Base-by-base conservation (phyloP, 1,284 basidiomycete genomes). In the Phlebopus sp. region DNA sequence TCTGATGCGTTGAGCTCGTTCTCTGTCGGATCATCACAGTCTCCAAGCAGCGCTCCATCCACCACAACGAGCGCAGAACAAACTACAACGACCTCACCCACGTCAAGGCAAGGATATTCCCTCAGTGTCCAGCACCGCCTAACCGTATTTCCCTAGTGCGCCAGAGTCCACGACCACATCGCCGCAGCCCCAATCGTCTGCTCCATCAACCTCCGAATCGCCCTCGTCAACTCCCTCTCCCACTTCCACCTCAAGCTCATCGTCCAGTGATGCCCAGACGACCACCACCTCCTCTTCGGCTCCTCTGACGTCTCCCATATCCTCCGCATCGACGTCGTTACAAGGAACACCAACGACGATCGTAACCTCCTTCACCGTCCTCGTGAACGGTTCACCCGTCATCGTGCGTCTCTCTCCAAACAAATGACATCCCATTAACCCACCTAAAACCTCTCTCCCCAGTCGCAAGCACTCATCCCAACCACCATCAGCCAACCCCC, bases 331-430 rank as follows among this genome's bases (percentile, higher is more conserved):
- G 5, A 25, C 50, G 0, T 44, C 53, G 5, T 50, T 46, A 27
- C 49, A 42, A 13, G 43, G 34, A 23, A 49, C 27, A 0, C 30
- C 19, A 13, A 57, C 57, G 0, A 61, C 41, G 27, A 42, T 67
- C 46, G 60, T 53, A 0, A 52, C 59, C 7, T 23, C 52, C 10
- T 60, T 45, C 37, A 60, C 53, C n/a, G 52, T 60, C 29, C 49
- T 45, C 5, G 1, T 61, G 36, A 45, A 48, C 30, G 54, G 62
- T 44, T 42, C 48, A 5, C n/a, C 29, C 40, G 6, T 53, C 13
- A 2, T 42, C 36, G 59, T 66, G 40, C 32, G 61, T 62, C 21
- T 6, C 10, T 37, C n/a, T n/a, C n/a, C n/a, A n/a, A n/a, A n/a
- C 2, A 29, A 21, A 15, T 30, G 37, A n/a, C 25, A 43, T 27